Evolutionary conservation across 1,139 yeast genomes (phyloP), one percentile per base, ranked within the genome.

Genomic region (Nakaseomyces sp.): DNA sequence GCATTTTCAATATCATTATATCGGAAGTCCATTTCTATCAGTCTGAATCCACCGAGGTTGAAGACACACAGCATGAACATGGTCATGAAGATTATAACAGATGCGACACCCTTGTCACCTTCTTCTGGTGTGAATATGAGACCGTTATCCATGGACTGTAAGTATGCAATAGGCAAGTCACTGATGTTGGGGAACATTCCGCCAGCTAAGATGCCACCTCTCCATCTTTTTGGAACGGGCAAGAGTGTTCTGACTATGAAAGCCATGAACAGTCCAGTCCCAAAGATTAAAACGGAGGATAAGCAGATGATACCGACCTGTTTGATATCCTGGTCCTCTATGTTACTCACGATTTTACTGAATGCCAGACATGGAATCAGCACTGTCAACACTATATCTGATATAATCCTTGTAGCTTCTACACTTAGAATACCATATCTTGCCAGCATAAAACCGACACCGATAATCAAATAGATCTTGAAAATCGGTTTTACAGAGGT

Each of bases 141-240:
- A 0, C 89, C 81, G 22, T 75, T 70, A 26, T 87, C 81, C 62
- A 89, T 69, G 0, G 95, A 83, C 55, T 86, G 93, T 43, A 89
- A 67, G 56, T 88, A 88, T 0, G 96, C 96, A 56, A 89, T 85
- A 0, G 97, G 96, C 49, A 89, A 69, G 64, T 89, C 97, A 30
- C 89, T 78, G 46, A 85, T 80, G 58, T 82, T 82, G n/a, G 70
- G 86, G 55, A 86, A 76, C 50, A 84, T 69, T 0, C 95, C 91
- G 12, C 88, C 91, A 5, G 85, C 74, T 8, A 85, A 56, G 18
- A 86, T 67, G 0, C 96, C 95, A 17, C 95, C 95, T 39, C 76
- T 66, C 96, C 96, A 89, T 47, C 75, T 67, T 50, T 72, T 74
- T 0, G 96, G 96, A 17, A 67, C 69, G 0, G 75, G 76, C n/a